Evolutionary conservation across 1,139 yeast genomes (phyloP).

Genomic region (Candida tetrigidarum): DNA sequence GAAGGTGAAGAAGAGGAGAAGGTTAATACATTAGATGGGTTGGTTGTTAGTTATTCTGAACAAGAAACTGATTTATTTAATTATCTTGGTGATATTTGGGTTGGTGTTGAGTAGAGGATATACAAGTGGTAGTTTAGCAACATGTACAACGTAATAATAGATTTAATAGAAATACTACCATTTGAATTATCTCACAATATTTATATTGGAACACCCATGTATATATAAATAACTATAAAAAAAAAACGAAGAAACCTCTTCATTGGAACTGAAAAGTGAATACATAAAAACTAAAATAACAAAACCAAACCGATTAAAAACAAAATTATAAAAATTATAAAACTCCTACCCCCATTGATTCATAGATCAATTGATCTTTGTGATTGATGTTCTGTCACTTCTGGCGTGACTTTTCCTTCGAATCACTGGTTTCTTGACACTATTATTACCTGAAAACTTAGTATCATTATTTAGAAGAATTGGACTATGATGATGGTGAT

Average conservation of each 20-base stretch:
- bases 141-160: no score
- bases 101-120: conserved; percentile 22
- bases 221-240: no score
- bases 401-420: not conserved
- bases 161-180: no score
- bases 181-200: no score
- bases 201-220: no score
- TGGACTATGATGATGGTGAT: conserved; percentile 13
- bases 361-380: not conserved
- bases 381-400: not conserved
- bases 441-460: conserved; percentile 1
- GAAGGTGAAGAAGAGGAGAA: conserved; percentile 17
- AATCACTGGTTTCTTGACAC: not conserved
- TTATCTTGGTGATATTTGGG: conserved; percentile 42
- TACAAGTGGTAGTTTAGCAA: not conserved
- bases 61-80: conserved; percentile 26
- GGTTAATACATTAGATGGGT: conserved; percentile 31
- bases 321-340: not conserved
- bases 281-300: not conserved
- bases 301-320: not conserved
- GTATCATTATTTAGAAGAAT: conserved; percentile 1
- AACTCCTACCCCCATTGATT: no score
- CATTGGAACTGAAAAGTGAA: no score
- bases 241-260: no score
- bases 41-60: conserved; percentile 28